Evolutionary conservation across 2,329 filamentous ascomycete genomes (phyloP), one percentile per base, ranked within the genome.

Genomic region (Daldinia sp.): DNA sequence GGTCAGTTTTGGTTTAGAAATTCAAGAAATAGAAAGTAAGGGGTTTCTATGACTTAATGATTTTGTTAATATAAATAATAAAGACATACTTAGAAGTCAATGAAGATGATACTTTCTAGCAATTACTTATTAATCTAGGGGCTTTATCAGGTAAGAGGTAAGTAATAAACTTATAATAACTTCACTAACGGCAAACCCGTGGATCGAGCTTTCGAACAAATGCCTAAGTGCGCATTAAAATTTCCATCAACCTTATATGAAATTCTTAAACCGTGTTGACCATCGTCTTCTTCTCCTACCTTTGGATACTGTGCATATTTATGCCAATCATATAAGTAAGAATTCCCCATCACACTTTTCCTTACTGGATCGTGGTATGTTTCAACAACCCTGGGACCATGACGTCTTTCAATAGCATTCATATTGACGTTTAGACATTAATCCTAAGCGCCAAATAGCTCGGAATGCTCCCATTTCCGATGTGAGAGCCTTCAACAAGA

Each of bases 381-480:
- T 51, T 51, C 46, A 33, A 54, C 37, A 26, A 26, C 48, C 41
- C 15, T 15, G 46, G 46, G 46, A 10, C 46, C 15, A 10, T 6
- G 15, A 53, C 44, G 33, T 28, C 56, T 41, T 56, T 20, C 39
- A 48, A 60, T 18, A 30, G 41, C 39, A 10, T 33, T 12, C 42
- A 15, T 28, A 13, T 51, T 18, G 26, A 15, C 26, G 28, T 51
- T 33, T 18, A 13, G n/a, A 56, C 51, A 57, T 54, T 54, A 57
- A 39, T 41, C 51, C 10, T 65, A 51, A 12, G 48, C 39, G 46
- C 18, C 9, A 54, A 10, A 37, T 37, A 63, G 46, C 33, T 60
- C 26, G 26, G 51, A 59, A 53, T 46, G 37, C 23, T 54, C 60
- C 60, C 41, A 59, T 57, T 61, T 59, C 60, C 60, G 51, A 62